Evolutionary conservation across 208 protist genomes (phyloP).

Genomic region (Trypanosoma scelopori): DNA sequence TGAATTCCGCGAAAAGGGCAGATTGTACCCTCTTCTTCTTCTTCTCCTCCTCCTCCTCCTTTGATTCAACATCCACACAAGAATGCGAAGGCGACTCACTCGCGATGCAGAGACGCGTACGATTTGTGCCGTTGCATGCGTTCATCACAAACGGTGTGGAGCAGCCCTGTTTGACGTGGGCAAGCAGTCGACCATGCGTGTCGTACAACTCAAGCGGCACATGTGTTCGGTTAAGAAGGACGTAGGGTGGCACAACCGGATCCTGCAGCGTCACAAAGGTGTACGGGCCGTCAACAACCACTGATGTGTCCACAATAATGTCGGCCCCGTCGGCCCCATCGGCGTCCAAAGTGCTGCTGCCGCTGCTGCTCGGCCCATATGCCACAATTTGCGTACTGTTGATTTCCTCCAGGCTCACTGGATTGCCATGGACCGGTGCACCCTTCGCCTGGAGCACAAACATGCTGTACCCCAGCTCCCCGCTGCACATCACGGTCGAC

Average conservation of each 20-base stretch:
- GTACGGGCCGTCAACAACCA: slow-evolving; percentile 64
- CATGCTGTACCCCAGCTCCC: slow-evolving; percentile 59
- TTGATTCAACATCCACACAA: background rate
- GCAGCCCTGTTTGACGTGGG: slow-evolving; percentile 45
- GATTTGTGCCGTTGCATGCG: slow-evolving; percentile 1
- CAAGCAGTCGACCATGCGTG: slow-evolving; percentile 57
- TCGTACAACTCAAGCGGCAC: slow-evolving; percentile 53
- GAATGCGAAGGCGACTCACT: background rate
- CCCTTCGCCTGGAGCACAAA: slow-evolving; percentile 56
- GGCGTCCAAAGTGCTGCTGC: background rate
- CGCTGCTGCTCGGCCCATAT: slow-evolving; percentile 28
- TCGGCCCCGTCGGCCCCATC: slow-evolving; percentile 29
- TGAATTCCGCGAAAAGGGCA: slow-evolving; percentile 23
- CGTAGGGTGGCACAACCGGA: slow-evolving; percentile 52
- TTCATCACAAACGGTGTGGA: slow-evolving; percentile 32
- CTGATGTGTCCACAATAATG: slow-evolving; percentile 65
- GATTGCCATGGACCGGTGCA: slow-evolving; percentile 60
- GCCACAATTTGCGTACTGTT: slow-evolving; percentile 64
- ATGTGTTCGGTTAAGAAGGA: slow-evolving; percentile 74
- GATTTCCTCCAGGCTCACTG: slow-evolving; percentile 77
- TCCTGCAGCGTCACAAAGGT: slow-evolving; percentile 83
- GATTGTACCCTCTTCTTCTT: background rate
- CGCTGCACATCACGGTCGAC: slow-evolving; percentile 41
- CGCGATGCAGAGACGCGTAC: slow-evolving; percentile 22
- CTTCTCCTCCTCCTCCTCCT: background rate